Evolutionary conservation across 495 filamentous ascomycete species (phyloP).

Genomic region (Aspergillus mulundensis): DNA sequence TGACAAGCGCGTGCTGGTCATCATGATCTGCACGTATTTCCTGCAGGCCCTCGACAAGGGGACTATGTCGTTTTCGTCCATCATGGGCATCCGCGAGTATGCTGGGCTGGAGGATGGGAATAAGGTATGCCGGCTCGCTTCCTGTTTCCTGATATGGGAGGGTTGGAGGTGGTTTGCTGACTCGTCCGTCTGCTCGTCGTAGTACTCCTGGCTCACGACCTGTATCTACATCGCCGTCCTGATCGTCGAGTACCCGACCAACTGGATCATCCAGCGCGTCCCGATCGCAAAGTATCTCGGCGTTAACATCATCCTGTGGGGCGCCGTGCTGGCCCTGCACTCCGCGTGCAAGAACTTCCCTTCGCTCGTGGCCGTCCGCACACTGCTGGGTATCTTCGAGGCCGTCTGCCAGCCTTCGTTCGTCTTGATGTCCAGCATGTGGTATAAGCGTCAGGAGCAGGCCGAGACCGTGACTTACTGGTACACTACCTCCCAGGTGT

Average conservation of each 20-base stretch:
- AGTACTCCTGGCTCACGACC: constrained; percentile 48
- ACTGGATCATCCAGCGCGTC: constrained; percentile 55
- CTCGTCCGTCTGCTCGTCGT: no score
- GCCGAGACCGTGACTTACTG: constrained; percentile 62
- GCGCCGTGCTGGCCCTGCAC: constrained; percentile 51
- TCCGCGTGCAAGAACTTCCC: constrained; percentile 55
- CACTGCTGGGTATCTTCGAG: constrained; percentile 64
- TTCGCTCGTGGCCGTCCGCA: constrained; percentile 53
- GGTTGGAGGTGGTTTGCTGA: no score
- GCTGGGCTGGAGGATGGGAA: constrained; percentile 49
- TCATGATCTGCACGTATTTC: constrained; percentile 56
- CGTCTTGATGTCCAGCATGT: constrained; percentile 63
- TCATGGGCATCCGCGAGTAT: constrained; percentile 62
- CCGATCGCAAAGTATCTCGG: constrained; percentile 59
- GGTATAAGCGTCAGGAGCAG: constrained; percentile 68
- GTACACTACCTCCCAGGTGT: constrained; percentile 23
- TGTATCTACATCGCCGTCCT: constrained; percentile 55
- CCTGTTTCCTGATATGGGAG: no score
- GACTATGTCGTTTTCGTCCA: constrained; percentile 64
- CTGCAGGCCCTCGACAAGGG: constrained; percentile 72
- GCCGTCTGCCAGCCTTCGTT: constrained; percentile 58
- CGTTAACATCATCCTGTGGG: constrained; percentile 61
- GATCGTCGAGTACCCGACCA: constrained; percentile 54
- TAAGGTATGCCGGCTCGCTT: constrained; percentile 26
- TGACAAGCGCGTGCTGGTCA: constrained; percentile 49